A percentile compares a stretch with the other conserved stretches of the same genome.
phyloP scores from a whole-genome alignment of 768 basidiomycete genomes.

The Trametes cingulata region DNA sequence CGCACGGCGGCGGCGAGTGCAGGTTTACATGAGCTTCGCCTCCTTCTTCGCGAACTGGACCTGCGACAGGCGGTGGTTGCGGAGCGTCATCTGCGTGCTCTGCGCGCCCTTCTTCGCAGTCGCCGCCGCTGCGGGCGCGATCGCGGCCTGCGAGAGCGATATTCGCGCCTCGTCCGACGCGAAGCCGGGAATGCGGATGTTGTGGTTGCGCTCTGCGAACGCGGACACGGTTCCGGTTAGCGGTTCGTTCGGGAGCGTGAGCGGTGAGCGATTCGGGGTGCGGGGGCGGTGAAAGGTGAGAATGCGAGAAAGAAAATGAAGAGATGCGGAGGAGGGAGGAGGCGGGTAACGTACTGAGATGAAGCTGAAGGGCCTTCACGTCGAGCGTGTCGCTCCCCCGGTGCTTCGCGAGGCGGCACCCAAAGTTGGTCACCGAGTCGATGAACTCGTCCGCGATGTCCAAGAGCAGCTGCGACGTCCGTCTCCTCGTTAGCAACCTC shows the following conservation, averaged over 20 bases:
- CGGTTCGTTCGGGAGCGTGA: no score
- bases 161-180: conserved; percentile 88
- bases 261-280: no score
- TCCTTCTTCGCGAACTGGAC: conserved; percentile 82
- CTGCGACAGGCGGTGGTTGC: conserved; percentile 75
- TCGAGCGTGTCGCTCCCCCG: conserved; percentile 86
- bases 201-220: conserved; percentile 90
- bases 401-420: conserved; percentile 91
- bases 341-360: conserved; percentile 84
- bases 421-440: conserved; percentile 92
- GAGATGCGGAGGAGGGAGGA: no score
- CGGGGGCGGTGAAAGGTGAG: no score
- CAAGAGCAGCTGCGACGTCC: conserved; percentile 86
- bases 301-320: no score
- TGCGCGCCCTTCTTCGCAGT: conserved; percentile 60
- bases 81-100: conserved; percentile 62
- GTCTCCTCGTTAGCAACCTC: no score
- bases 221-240: no score
- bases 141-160: conserved; percentile 68
- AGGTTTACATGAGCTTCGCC: conserved; percentile 63
- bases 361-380: conserved; percentile 91
- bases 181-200: conserved; percentile 94
- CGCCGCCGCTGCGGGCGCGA: conserved; percentile 52
- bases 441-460: conserved; percentile 95
- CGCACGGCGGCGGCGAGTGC: background rate